A percentile compares a stretch with the other conserved stretches of the same genome.
Evolutionary conservation across 2,329 filamentous ascomycete genomes (phyloP).

Genomic region (Exophiala lecanii-corni): DNA sequence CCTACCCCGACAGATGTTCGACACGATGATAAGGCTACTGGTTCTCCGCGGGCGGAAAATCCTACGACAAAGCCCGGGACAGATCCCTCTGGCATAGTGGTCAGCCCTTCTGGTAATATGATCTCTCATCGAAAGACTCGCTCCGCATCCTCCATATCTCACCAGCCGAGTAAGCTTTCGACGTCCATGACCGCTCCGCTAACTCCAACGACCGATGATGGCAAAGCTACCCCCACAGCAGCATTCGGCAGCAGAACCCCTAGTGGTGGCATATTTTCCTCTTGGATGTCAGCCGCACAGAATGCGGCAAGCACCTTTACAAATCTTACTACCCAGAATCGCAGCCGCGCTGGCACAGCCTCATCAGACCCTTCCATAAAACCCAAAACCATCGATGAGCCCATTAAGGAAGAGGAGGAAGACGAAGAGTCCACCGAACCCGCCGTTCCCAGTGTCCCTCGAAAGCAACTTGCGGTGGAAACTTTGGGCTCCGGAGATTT

Average conservation of each 20-base stretch:
- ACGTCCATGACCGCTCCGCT: constrained; percentile 67
- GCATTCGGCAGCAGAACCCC: constrained; percentile 27
- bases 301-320: constrained; percentile 80
- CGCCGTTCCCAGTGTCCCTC: constrained; percentile 38
- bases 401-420: constrained; percentile 28
- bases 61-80: constrained; percentile 38
- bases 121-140: constrained; percentile 65
- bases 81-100: constrained; percentile 44
- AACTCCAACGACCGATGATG: constrained; percentile 70
- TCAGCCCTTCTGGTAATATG: constrained; percentile 64
- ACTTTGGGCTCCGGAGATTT: constrained; percentile 86
- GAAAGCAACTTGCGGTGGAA: constrained; percentile 73
- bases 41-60: constrained; percentile 32
- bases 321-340: constrained; percentile 55
- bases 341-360: constrained; percentile 34
- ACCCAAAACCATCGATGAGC: constrained; percentile 26
- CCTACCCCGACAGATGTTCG: constrained; percentile 55
- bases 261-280: constrained; percentile 71
- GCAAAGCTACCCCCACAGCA: constrained; percentile 51
- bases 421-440: constrained; percentile 9
- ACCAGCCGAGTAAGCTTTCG: constrained; percentile 81
- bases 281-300: constrained; percentile 86
- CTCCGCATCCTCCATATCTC: constrained; percentile 48
- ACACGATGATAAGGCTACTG: constrained; percentile 18
- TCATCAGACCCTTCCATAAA: constrained; percentile 31